Conservation (phyloP, 345 rosid genomes). For the Rhizophora mangle region DNA sequence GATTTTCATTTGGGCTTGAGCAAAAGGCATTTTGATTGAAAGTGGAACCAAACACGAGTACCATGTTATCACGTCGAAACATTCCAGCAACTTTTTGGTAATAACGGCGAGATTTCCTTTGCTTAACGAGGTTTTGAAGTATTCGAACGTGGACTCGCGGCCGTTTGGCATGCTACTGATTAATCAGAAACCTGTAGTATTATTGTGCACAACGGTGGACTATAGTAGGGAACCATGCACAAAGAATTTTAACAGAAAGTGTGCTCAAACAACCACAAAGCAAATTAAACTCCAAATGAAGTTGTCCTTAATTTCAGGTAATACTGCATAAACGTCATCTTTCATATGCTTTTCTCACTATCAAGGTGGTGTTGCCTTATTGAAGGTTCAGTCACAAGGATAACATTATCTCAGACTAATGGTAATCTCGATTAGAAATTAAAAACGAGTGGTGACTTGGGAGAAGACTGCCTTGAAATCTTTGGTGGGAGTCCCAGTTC, state of each 20-base stretch:
- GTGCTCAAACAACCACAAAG: too few relatives aligned
- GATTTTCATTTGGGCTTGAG: too few relatives aligned
- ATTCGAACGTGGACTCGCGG: too few relatives aligned
- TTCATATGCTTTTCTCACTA: background rate
- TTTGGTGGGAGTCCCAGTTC: slow-evolving; percentile 76
- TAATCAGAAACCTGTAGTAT: too few relatives aligned
- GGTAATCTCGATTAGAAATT: slow-evolving; percentile 12
- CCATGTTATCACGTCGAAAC: background rate
- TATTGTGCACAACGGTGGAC: too few relatives aligned
- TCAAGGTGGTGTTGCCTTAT: background rate
- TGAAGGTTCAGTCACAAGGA: background rate
- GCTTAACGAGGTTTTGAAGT: too few relatives aligned
- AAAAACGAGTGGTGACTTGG: slow-evolving; percentile 59
- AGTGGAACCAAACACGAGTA: too few relatives aligned
- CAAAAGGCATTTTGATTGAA: too few relatives aligned
- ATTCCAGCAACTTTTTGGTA: background rate
- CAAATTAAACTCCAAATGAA: background rate
- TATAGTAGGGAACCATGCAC: too few relatives aligned
- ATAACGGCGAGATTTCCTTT: background rate
- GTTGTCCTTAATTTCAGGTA: background rate
- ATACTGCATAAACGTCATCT: background rate
- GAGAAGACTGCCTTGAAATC: slow-evolving; percentile 84
- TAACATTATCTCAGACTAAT: background rate
- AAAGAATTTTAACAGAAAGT: too few relatives aligned
- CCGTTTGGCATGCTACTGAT: too few relatives aligned